These are phyloP conservation scores for Penicillium manginii DNA, from an alignment of 495 filamentous ascomycete genomes.

Conservation along the genomic window DNA sequence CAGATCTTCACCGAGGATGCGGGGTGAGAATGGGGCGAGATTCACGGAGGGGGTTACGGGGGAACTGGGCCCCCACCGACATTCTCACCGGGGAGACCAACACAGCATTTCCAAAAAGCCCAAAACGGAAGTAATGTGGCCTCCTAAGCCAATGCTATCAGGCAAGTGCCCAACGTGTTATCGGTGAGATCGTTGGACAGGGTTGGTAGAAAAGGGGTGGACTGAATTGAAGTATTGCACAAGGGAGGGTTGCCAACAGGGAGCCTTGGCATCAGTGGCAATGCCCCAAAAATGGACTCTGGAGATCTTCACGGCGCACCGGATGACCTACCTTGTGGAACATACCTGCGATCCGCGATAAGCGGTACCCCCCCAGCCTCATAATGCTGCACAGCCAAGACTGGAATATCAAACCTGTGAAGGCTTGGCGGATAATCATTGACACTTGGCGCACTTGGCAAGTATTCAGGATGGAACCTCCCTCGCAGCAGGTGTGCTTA, in stretches of 20 bases:
- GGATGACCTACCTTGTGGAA: conserved; percentile 16
- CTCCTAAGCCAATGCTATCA: conserved; percentile 9
- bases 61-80: conserved; percentile 9
- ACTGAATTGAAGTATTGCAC: conserved; percentile 1
- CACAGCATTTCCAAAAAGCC: not conserved
- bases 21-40: conserved; percentile 18
- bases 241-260: conserved; percentile 8
- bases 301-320: conserved; percentile 7
- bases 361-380: conserved; percentile 19
- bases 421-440: conserved; percentile 42
- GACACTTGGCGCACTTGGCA: conserved; percentile 39
- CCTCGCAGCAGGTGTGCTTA: conserved; percentile 25
- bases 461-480: conserved; percentile 27
- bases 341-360: conserved; percentile 12
- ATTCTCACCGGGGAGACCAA: conserved; percentile 21
- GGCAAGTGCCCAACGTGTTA: conserved; percentile 11
- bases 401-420: conserved; percentile 40
- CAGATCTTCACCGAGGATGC: conserved; percentile 28
- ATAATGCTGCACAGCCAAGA: conserved; percentile 21
- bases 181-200: not conserved
- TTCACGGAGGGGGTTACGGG: not conserved
- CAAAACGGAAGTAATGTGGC: not conserved
- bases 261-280: conserved; percentile 14
- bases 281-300: conserved; percentile 14
- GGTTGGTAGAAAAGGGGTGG: not conserved